Base-by-base conservation (phyloP, 148 eudicot species). In the Heliosperma pusillum region DNA sequence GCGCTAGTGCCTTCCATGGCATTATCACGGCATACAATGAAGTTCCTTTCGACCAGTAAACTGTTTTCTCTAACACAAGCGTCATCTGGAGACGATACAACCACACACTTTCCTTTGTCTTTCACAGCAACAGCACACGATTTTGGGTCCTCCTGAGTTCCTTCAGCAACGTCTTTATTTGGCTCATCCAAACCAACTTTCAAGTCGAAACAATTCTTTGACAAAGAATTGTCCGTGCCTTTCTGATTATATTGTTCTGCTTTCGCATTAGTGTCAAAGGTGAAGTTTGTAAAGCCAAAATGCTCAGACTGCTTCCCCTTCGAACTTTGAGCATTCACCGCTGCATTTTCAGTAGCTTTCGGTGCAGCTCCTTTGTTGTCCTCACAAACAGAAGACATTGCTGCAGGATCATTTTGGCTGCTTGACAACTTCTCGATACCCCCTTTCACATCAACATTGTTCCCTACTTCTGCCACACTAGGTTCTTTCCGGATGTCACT, bases 91-190 rank as follows among this genome's bases (percentile, higher is more conserved):
- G 86, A 78, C 65, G 84, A 83, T 45, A 86, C 74, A 73, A 77
- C 91, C 78, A 89, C 80, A 78, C 84, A 80, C 83, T 95, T 95
- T 12, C 97, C 97, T 88, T 95, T 95, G 75, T 92, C 97, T 82
- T 87, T 92, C 47, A 44, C 72, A 19, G 71, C 72, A 74, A 79
- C 50, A 33, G 83, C 69, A 70, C 55, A 66, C 58, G 75, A 76
- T 77, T 83, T 80, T 47, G 83, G 79, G 72, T 80, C 82, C 81
- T 80, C 64, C 15, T 29, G 73, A 55, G 70, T 66, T 67, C 78
- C 84, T 72, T 82, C 87, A 44, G 33, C 61, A 22, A 70, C 44
- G 19, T 13, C 72, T 73, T 75, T 83, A 69, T 66, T 80, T 78
- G 85, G 74, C 68, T 80, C 85, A 22, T 82, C 89, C 16, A 44